Percentiles rank a stretch among this genome's conserved stretches.
phyloP scores from a whole-genome alignment of 169 alveolate genomes.

The Plasmodium gallinaceum region DNA sequence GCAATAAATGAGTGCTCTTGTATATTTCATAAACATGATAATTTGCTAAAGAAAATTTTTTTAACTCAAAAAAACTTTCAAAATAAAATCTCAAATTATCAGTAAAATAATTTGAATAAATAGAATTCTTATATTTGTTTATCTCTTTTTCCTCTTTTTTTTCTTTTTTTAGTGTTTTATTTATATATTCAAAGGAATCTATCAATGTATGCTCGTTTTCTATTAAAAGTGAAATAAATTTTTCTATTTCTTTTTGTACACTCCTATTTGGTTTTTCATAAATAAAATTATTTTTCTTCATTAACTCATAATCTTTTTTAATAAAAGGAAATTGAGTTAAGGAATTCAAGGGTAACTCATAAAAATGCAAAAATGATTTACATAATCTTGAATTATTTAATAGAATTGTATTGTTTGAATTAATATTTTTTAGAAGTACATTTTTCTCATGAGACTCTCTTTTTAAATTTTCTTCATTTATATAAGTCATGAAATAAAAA shows the following conservation, averaged over 20 bases:
- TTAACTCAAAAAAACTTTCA: conserved; percentile 26
- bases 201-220: conserved; percentile 71
- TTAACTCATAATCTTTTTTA: conserved; percentile 24
- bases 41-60: conserved; percentile 24
- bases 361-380: conserved; percentile 20
- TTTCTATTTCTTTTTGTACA: conserved; percentile 43
- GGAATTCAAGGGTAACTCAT: conserved; percentile 65
- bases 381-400: neutral
- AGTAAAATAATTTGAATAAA: neutral
- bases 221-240: conserved; percentile 34
- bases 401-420: neutral
- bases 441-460: neutral
- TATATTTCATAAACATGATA: conserved; percentile 70
- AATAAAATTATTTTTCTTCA: conserved; percentile 1
- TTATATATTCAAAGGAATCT: conserved; percentile 43
- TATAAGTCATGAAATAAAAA: conserved; percentile 47
- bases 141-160: neutral
- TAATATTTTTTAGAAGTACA: conserved; percentile 32
- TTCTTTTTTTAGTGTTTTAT: conserved; percentile 19
- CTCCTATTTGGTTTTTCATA: conserved; percentile 15
- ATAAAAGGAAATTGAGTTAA: conserved; percentile 55
- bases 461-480: conserved; percentile 1
- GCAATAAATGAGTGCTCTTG: conserved; percentile 60
- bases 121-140: neutral
- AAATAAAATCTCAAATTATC: conserved; percentile 9